A percentile compares a stretch with the other conserved stretches of the same genome.
Conservation (phyloP, 2,329 filamentous ascomycete genomes). For the Venturia aucupariae region DNA sequence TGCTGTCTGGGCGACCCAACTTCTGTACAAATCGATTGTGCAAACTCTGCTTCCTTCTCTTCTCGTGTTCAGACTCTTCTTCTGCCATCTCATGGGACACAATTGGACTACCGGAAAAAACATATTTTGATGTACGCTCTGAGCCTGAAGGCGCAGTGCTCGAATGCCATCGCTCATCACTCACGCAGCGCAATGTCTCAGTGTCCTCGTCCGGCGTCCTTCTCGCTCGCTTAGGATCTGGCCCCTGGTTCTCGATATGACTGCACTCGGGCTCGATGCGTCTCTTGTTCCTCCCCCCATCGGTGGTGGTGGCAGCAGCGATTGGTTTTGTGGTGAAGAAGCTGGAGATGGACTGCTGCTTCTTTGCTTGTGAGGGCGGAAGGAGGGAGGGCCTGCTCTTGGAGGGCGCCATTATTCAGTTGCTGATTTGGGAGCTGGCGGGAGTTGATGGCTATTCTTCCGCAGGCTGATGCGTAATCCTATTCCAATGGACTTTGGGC, state of each 20-base stretch:
- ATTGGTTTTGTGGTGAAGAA: conserved; percentile 56
- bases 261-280: conserved; percentile 16
- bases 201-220: conserved; percentile 11
- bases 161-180: neutral
- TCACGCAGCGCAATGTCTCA: conserved; percentile 7
- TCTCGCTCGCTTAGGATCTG: conserved; percentile 17
- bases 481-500: no score
- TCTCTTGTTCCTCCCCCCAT: conserved; percentile 17
- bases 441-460: no score
- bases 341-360: conserved; percentile 74
- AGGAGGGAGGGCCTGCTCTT: neutral
- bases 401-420: neutral
- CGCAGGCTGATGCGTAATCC: no score
- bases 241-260: conserved; percentile 16
- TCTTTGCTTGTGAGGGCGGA: conserved; percentile 24
- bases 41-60: conserved; percentile 57
- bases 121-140: conserved; percentile 48
- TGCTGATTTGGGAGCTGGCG: neutral
- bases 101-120: conserved; percentile 45
- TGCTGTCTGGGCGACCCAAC: conserved; percentile 75
- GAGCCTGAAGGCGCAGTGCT: conserved; percentile 25
- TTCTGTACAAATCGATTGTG: conserved; percentile 85
- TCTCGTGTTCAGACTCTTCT: conserved; percentile 42
- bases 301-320: conserved; percentile 18
- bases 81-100: conserved; percentile 30